These are phyloP conservation scores for Rhizopogon vesiculosus DNA, from an alignment of 768 basidiomycete genomes.

Conservation along the genomic window DNA sequence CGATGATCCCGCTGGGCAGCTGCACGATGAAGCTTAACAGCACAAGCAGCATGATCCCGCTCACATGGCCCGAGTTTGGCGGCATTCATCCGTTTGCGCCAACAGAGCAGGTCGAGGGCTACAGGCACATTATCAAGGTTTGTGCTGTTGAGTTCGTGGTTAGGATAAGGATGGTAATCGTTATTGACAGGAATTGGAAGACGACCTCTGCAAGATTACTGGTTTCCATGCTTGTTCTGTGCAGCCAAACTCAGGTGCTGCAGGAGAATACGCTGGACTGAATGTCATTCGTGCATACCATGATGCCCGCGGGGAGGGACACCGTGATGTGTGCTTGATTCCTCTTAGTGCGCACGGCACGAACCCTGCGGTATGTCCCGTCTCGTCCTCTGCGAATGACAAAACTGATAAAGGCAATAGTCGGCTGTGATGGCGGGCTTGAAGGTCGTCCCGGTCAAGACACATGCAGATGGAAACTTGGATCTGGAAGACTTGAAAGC, in stretches of 20 bases:
- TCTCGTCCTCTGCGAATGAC: background rate
- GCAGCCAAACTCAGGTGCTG: conserved; percentile 99
- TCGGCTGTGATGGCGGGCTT: conserved; percentile 97
- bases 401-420: conserved; percentile 34
- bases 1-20: conserved; percentile 94
- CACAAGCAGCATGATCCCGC: conserved; percentile 94
- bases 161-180: conserved; percentile 6
- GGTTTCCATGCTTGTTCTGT: conserved; percentile 95
- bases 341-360: conserved; percentile 97
- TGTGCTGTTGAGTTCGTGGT: background rate
- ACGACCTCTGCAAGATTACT: conserved; percentile 88
- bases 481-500: conserved; percentile 80
- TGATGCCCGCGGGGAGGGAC: conserved; percentile 76
- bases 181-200: conserved; percentile 73
- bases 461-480: conserved; percentile 79
- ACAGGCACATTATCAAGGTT: conserved; percentile 75
- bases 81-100: conserved; percentile 93
- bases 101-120: conserved; percentile 84
- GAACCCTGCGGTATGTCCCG: conserved; percentile 81
- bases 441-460: conserved; percentile 95
- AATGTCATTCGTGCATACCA: conserved; percentile 94
- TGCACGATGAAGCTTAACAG: conserved; percentile 99
- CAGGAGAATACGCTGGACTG: conserved; percentile 96
- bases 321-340: conserved; percentile 89
- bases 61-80: conserved; percentile 93